Evolutionary conservation across 495 filamentous ascomycete species (phyloP).

Genomic region (Chaetomium cochliodes): DNA sequence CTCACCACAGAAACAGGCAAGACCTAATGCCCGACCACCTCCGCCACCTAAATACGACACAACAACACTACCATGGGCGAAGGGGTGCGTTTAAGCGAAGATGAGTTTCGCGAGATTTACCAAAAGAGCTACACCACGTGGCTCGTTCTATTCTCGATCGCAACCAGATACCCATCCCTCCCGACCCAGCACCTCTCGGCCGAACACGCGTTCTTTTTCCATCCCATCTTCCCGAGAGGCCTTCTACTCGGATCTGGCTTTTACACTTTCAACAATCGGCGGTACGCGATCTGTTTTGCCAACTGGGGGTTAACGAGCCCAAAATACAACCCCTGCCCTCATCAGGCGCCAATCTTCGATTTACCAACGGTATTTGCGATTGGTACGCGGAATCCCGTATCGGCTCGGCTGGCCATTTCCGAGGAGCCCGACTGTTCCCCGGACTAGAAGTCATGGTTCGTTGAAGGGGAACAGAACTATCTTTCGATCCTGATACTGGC

Average conservation of each 20-base stretch:
- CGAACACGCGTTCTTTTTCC: not conserved
- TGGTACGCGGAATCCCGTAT: not conserved
- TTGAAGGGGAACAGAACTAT: not conserved
- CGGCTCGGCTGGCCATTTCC: not conserved
- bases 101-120: not conserved
- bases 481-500: not conserved
- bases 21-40: no score
- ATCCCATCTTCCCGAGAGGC: not conserved
- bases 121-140: not conserved
- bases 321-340: not conserved
- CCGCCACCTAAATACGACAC: not conserved
- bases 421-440: not conserved
- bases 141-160: not conserved
- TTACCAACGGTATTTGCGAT: not conserved
- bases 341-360: not conserved
- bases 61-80: not conserved
- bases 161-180: not conserved
- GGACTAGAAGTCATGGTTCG: constrained; percentile 9
- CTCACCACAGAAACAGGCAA: no score
- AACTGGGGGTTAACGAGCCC: not conserved
- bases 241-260: not conserved
- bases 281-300: not conserved
- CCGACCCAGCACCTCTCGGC: not conserved
- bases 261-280: not conserved
- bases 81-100: not conserved